Percentiles rank a stretch among this genome's conserved stretches.
Evolutionary conservation across 1,284 basidiomycete species (phyloP).

Genomic region (Moesziomyces antarcticus): DNA sequence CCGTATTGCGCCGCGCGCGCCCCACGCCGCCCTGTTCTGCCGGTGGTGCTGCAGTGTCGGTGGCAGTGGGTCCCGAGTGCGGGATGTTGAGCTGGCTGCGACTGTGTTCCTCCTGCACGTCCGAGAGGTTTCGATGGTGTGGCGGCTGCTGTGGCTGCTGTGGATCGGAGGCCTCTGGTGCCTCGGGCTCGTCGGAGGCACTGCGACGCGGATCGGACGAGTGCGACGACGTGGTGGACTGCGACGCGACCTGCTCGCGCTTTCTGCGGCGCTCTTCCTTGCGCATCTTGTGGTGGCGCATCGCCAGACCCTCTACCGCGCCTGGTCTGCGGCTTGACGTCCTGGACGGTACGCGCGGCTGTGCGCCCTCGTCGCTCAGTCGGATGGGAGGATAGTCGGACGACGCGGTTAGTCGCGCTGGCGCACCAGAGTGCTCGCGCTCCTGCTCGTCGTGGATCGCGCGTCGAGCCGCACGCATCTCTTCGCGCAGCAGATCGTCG

Average conservation of each 20-base stretch:
- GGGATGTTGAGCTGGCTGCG: conserved; percentile 8
- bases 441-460: conserved; percentile 33
- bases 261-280: conserved; percentile 24
- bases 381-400: conserved; percentile 36
- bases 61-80: not conserved
- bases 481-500: conserved; percentile 20
- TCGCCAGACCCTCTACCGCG: conserved; percentile 42
- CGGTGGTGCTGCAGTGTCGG: not conserved
- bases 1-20: conserved; percentile 17
- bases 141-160: conserved; percentile 8
- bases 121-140: conserved; percentile 29
- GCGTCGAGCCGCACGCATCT: conserved; percentile 26
- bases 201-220: conserved; percentile 3
- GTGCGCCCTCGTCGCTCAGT: conserved; percentile 24
- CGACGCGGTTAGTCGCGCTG: not conserved
- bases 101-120: conserved; percentile 32
- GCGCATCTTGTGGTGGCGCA: conserved; percentile 37
- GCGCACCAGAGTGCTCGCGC: not conserved
- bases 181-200: not conserved
- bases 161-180: not conserved
- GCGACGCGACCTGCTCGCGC: conserved; percentile 24
- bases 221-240: conserved; percentile 17
- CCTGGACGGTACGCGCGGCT: conserved; percentile 5
- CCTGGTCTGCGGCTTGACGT: conserved; percentile 30
- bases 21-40: not conserved